These are phyloP conservation scores for Taxillus chinensis DNA, from an alignment of 164 flowering plant species.

Conservation along the genomic window DNA sequence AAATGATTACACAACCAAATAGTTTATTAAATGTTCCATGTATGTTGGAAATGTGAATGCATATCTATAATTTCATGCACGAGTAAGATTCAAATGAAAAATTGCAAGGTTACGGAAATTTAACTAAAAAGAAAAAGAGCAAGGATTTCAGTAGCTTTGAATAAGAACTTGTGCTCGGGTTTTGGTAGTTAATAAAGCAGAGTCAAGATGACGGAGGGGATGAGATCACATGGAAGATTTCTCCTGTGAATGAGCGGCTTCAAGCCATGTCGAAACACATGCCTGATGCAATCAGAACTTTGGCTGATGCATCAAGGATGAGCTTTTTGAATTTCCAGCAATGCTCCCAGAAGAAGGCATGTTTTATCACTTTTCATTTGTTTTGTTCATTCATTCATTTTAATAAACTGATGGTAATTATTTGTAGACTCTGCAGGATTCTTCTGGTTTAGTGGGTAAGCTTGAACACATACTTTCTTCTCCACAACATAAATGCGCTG, in stretches of 20 bases:
- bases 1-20: no score
- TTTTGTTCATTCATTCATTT: not conserved
- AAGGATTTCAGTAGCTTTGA: not conserved
- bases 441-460: constrained; percentile 26
- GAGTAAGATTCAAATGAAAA: no score
- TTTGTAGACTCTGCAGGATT: constrained; percentile 23
- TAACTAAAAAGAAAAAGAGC: no score
- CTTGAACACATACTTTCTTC: constrained; percentile 52
- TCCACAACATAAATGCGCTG: constrained; percentile 30
- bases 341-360: constrained; percentile 47
- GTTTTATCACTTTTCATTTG: not conserved
- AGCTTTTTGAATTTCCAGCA: constrained; percentile 32
- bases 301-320: constrained; percentile 60
- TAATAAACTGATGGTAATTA: not conserved
- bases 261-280: constrained; percentile 52
- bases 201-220: constrained; percentile 95
- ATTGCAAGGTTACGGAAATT: no score
- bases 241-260: constrained; percentile 82
- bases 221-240: constrained; percentile 89
- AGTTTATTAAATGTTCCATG: no score
- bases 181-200: constrained; percentile 65
- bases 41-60: no score
- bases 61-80: no score
- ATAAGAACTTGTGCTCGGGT: not conserved
- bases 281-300: constrained; percentile 36